Percentiles rank a stretch among this genome's conserved stretches.
phyloP scores from a whole-genome alignment of 2,329 filamentous ascomycete species.

The Epichloe sibirici region DNA sequence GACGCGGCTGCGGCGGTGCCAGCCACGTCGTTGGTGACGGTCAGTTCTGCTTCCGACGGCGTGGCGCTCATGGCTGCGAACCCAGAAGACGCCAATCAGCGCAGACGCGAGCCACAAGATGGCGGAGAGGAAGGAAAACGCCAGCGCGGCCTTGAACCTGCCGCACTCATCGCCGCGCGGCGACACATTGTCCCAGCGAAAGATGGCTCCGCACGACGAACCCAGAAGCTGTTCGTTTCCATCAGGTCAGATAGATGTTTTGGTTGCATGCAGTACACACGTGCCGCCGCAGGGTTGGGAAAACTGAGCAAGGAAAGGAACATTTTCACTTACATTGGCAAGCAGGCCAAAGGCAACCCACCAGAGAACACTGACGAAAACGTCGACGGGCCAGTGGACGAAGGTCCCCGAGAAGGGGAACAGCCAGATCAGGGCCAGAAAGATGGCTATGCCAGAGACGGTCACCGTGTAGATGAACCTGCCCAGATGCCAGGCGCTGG shows the following conservation, averaged over 20 bases:
- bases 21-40: constrained; percentile 22
- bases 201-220: constrained; percentile 41
- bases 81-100: constrained; percentile 44
- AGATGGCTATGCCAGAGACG: constrained; percentile 54
- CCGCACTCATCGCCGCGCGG: constrained; percentile 42
- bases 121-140: constrained; percentile 60
- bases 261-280: too few species aligned
- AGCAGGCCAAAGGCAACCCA: constrained; percentile 57
- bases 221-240: constrained; percentile 24
- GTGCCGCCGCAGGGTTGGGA: neutral
- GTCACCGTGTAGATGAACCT: constrained; percentile 68
- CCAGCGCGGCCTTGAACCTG: constrained; percentile 58
- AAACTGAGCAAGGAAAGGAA: neutral
- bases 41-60: constrained; percentile 15
- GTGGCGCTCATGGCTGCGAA: constrained; percentile 27
- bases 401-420: constrained; percentile 58
- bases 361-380: constrained; percentile 58
- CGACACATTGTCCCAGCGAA: constrained; percentile 46
- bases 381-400: constrained; percentile 58
- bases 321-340: constrained; percentile 38
- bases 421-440: constrained; percentile 60
- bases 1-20: constrained; percentile 31
- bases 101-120: constrained; percentile 58
- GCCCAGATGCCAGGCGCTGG: constrained; percentile 39
- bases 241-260: neutral